These are phyloP conservation scores for Kodamaea leandrae DNA, from an alignment of 805 yeast species.

Conservation along the genomic window DNA sequence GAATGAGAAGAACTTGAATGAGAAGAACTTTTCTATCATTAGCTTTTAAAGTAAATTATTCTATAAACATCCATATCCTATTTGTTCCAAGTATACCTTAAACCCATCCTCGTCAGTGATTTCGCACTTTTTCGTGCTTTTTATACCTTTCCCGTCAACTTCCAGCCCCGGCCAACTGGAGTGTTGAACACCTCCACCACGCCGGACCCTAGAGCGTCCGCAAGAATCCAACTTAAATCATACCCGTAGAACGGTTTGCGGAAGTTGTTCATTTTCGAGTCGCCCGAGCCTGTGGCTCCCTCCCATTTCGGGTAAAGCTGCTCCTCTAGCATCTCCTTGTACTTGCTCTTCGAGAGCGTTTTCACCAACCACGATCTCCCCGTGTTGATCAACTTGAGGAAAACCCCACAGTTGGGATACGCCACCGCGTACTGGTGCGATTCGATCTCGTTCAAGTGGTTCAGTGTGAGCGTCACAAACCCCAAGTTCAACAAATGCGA, in stretches of 20 bases:
- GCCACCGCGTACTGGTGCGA: conserved; percentile 40
- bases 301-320: conserved; percentile 46
- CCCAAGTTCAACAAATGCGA: conserved; percentile 39
- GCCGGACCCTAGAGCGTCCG: conserved; percentile 53
- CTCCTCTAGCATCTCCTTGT: conserved; percentile 44
- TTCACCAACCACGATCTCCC: conserved; percentile 47
- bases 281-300: conserved; percentile 27
- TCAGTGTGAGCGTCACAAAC: conserved; percentile 43
- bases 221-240: conserved; percentile 48
- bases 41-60: no score
- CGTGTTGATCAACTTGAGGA: conserved; percentile 41
- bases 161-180: conserved; percentile 58
- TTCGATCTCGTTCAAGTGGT: conserved; percentile 43
- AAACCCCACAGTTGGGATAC: conserved; percentile 51
- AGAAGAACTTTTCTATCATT: no score
- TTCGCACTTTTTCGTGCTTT: no score
- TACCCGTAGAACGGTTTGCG: conserved; percentile 51
- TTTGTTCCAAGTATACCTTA: no score
- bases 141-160: conserved; percentile 47
- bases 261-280: conserved; percentile 35
- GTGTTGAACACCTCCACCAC: conserved; percentile 51
- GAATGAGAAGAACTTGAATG: no score
- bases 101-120: no score
- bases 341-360: conserved; percentile 32
- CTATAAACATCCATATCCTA: no score